Percentiles rank a stretch among this genome's conserved stretches.
Evolutionary conservation across 345 rosid genomes (phyloP).

Genomic region (Eucalyptus rudis): DNA sequence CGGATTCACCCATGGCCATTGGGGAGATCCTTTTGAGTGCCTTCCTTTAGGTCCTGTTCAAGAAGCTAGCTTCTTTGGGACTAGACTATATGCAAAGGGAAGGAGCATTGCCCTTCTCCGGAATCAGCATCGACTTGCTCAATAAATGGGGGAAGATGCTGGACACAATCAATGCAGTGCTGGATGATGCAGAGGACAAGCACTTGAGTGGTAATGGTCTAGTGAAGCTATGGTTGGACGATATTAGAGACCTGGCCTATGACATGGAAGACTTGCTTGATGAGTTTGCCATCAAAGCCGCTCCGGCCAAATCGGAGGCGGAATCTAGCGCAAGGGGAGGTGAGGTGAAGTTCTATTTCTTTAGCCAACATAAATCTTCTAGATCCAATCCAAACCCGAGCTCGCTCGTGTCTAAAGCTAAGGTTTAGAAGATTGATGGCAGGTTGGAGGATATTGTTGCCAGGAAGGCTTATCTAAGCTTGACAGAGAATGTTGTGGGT

Average conservation of each 20-base stretch:
- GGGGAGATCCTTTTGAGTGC: not conserved
- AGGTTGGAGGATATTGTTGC: not conserved
- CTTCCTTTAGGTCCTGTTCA: not conserved
- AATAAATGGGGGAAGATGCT: not conserved
- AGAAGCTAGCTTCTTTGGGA: not conserved
- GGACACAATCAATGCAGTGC: not conserved
- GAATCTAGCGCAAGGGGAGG: not conserved
- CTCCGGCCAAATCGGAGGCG: not conserved
- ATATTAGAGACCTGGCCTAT: not conserved
- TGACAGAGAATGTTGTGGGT: accelerated
- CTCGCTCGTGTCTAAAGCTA: not conserved
- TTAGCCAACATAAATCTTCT: not conserved
- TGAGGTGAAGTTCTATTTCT: not conserved
- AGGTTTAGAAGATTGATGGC: not conserved
- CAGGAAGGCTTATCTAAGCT: not conserved
- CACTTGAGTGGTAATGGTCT: not conserved
- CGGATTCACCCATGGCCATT: not conserved
- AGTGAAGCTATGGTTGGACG: not conserved
- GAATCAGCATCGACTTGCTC: not conserved
- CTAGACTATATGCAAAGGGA: not conserved
- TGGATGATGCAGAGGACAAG: not conserved
- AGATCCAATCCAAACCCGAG: accelerated
- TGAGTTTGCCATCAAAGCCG: not conserved
- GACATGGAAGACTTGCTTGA: not conserved
- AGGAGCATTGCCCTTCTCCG: not conserved